Conservation (phyloP, 163 green algal species). For the Chloroidium sp. region DNA sequence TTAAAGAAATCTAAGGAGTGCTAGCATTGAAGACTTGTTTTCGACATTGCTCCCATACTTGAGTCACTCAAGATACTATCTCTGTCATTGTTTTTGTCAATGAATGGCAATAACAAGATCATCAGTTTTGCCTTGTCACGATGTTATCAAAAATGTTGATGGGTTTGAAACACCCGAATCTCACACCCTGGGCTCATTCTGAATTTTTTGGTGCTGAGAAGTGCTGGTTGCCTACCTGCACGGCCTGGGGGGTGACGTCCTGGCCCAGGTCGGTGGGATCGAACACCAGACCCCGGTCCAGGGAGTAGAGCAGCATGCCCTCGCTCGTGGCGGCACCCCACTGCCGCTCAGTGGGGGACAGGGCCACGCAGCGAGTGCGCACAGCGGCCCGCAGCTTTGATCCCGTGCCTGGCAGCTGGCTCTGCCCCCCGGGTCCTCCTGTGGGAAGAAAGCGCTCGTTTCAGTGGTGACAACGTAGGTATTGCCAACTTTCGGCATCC, state of each 20-base stretch:
- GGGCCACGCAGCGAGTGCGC: slow-evolving; percentile 53
- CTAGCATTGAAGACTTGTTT: too few species aligned
- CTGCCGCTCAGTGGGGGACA: slow-evolving; percentile 57
- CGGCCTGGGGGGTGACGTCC: slow-evolving; percentile 56
- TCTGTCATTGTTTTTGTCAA: background rate
- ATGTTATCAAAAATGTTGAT: background rate
- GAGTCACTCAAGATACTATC: background rate
- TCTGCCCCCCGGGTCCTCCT: slow-evolving; percentile 14
- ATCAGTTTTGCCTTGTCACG: background rate
- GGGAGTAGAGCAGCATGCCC: slow-evolving; percentile 55
- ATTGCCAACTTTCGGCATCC: too few species aligned
- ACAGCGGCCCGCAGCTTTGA: slow-evolving; percentile 20
- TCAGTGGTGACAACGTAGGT: too few species aligned
- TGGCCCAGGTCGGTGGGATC: slow-evolving; percentile 86
- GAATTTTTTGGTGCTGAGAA: too few species aligned
- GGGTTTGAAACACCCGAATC: background rate
- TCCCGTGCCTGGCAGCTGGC: slow-evolving; percentile 35
- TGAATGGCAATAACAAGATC: background rate
- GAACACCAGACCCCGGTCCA: slow-evolving; percentile 74
- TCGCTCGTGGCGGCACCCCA: slow-evolving; percentile 27
- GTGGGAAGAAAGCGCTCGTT: too few species aligned
- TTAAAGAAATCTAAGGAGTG: too few species aligned
- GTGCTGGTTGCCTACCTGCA: too few species aligned
- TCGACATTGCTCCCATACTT: too few species aligned
- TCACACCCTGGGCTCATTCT: slow-evolving; percentile 2